Evolutionary conservation across 495 filamentous ascomycete species (phyloP).

Genomic region (Cudoniella acicularis): DNA sequence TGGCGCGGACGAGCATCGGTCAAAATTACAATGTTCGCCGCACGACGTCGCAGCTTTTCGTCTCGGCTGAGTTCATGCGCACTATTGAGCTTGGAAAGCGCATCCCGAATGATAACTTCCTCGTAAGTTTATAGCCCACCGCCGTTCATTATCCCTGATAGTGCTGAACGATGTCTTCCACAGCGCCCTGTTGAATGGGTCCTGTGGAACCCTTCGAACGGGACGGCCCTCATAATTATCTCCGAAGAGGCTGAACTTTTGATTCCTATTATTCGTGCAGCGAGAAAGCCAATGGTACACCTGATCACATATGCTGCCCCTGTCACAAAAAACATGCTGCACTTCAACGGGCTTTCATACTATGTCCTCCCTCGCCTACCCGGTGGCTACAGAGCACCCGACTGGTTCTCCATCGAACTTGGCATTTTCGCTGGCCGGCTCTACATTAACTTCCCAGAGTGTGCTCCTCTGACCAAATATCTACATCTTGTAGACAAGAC

Average conservation of each 20-base stretch:
- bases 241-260: slow-evolving; percentile 42
- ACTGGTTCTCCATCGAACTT: slow-evolving; percentile 47
- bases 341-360: slow-evolving; percentile 45
- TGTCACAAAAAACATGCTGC: slow-evolving; percentile 46
- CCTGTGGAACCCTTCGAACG: slow-evolving; percentile 30
- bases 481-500: slow-evolving; percentile 2
- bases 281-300: slow-evolving; percentile 24
- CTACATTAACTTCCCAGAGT: slow-evolving; percentile 45
- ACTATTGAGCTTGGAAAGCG: slow-evolving; percentile 26
- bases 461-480: slow-evolving; percentile 11
- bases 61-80: slow-evolving; percentile 37
- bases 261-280: slow-evolving; percentile 31
- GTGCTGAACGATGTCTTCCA: slow-evolving; percentile 7
- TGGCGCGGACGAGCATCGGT: slow-evolving; percentile 32
- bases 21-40: slow-evolving; percentile 29
- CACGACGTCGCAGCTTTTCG: slow-evolving; percentile 27
- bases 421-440: slow-evolving; percentile 53
- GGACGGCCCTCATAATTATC: slow-evolving; percentile 38
- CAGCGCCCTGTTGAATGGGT: slow-evolving; percentile 47
- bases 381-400: slow-evolving; percentile 28
- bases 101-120: slow-evolving; percentile 31
- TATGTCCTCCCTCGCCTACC: slow-evolving; percentile 45
- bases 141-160: slow-evolving; percentile 22
- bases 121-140: slow-evolving; percentile 26
- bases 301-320: slow-evolving; percentile 50